Evolutionary conservation across 1,284 basidiomycete genomes (phyloP), one percentile per base, ranked within the genome.

Genomic region (Pseudozyma pruni): DNA sequence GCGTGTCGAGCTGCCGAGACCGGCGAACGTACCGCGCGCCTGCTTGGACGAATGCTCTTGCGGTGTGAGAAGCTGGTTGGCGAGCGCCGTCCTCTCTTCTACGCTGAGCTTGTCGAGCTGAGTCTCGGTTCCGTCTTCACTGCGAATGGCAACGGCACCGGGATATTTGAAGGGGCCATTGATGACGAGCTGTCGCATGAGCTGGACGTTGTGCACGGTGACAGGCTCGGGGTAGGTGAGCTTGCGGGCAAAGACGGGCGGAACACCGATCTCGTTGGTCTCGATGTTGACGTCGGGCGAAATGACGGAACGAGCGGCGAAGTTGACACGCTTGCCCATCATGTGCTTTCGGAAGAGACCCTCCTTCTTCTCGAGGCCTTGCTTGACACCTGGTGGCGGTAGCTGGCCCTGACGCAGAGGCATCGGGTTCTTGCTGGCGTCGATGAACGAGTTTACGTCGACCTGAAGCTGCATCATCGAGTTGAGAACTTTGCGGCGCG

Each of bases 301-400:
- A 72, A 99, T 99, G 81, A 99, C 96, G 14, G 96, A 98, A 73
- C 96, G 93, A 31, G 96, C 96, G 38, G 96, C 94, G 83, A 96
- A 97, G 84, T 99, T 98, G 78, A 99, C 96, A 83, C 96, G 94
- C 86, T 99, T 99, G 37, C 96, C 96, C 96, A 99, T 99, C 96
- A 99, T 98, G 83, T 99, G 90, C 85, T 95, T 97, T 66, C 96
- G 87, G 87, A 99, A 99, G 47, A 99, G 84, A 56, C 96, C 96
- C 77, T 98, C 96, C 85, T 99, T 99, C 88, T 98, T 98, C 85
- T 99, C 96, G 72, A 99, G 85, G 13, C 90, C 88, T 83, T 99
- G 96, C 86, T 98, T 99, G 75, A 99, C 89, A 79, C 96, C 96
- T 38, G 90, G 87, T 19, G 94, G 93, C 20, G 94, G 94, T n/a